Conservation (phyloP, 352 stramenopile species). For the Sclerospora graminicola region DNA sequence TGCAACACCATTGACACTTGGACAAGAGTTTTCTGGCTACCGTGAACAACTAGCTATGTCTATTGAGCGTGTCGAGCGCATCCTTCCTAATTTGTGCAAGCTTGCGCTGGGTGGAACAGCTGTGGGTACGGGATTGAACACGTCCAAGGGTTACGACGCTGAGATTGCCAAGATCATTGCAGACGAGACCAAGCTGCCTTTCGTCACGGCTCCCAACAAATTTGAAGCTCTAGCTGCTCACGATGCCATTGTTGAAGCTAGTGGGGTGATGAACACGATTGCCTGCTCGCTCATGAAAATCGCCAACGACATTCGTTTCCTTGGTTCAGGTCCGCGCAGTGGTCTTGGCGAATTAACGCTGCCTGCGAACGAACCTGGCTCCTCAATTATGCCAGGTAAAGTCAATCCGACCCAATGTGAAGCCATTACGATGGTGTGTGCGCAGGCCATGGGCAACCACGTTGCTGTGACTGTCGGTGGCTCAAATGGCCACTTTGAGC, state of each 20-base stretch:
- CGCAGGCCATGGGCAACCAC: conserved; percentile 94
- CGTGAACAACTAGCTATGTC: conserved; percentile 86
- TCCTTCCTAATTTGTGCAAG: conserved; percentile 84
- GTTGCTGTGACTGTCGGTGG: conserved; percentile 88
- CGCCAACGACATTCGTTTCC: conserved; percentile 67
- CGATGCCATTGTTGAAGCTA: conserved; percentile 59
- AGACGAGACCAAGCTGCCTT: conserved; percentile 88
- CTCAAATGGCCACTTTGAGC: conserved; percentile 93
- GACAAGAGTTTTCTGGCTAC: conserved; percentile 96
- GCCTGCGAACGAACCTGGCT: conserved; percentile 58
- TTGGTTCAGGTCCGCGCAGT: conserved; percentile 46
- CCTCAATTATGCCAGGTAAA: conserved; percentile 69
- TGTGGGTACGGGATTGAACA: conserved; percentile 91
- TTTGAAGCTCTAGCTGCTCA: conserved; percentile 81
- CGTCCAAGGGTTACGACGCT: conserved; percentile 87
- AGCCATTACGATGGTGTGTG: conserved; percentile 94
- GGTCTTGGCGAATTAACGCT: conserved; percentile 53
- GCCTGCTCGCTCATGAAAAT: conserved; percentile 72
- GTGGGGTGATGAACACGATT: conserved; percentile 61
- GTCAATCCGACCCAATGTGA: conserved; percentile 90
- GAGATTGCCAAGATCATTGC: conserved; percentile 91
- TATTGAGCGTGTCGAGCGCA: conserved; percentile 78
- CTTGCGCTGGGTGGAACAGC: conserved; percentile 92
- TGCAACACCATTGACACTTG: conserved; percentile 93
- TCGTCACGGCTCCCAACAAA: conserved; percentile 95